These are phyloP conservation scores for Lenwebbia sp. DNA, from an alignment of 345 rosid species.

Conservation along the genomic window DNA sequence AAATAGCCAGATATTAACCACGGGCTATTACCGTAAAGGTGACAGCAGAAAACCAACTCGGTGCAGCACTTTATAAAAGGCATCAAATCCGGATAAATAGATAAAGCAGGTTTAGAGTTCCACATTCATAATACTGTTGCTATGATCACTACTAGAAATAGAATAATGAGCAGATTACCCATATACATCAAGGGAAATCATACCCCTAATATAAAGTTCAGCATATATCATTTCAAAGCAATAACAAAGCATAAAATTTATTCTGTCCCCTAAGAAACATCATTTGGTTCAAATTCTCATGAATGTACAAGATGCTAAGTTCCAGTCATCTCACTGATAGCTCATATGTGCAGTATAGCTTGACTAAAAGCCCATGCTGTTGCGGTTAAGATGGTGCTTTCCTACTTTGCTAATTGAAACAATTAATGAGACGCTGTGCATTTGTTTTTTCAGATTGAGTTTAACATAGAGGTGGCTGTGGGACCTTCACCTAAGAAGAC, in stretches of 20 bases:
- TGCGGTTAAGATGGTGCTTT: not conserved
- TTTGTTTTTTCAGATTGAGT: constrained; percentile 20
- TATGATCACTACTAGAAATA: not conserved
- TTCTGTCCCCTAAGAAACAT: not conserved
- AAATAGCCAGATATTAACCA: not conserved
- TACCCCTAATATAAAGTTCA: not conserved
- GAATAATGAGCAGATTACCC: not conserved
- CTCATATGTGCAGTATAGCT: not conserved
- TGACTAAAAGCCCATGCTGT: not conserved
- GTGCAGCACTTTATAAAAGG: not conserved
- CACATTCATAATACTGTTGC: not conserved
- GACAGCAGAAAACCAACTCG: not conserved
- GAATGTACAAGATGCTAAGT: not conserved
- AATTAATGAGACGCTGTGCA: not conserved
- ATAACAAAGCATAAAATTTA: not conserved
- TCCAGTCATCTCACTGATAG: not conserved
- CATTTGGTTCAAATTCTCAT: not conserved
- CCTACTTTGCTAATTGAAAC: not conserved
- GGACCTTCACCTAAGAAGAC: constrained; percentile 21
- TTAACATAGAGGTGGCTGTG: constrained; percentile 25
- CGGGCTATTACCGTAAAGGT: not conserved
- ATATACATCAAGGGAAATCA: not conserved
- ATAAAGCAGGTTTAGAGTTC: not conserved
- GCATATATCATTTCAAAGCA: not conserved
- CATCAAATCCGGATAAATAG: not conserved